Evolutionary conservation across 2,329 filamentous ascomycete genomes (phyloP).

Genomic region (Thermothelomyces thermophilus): DNA sequence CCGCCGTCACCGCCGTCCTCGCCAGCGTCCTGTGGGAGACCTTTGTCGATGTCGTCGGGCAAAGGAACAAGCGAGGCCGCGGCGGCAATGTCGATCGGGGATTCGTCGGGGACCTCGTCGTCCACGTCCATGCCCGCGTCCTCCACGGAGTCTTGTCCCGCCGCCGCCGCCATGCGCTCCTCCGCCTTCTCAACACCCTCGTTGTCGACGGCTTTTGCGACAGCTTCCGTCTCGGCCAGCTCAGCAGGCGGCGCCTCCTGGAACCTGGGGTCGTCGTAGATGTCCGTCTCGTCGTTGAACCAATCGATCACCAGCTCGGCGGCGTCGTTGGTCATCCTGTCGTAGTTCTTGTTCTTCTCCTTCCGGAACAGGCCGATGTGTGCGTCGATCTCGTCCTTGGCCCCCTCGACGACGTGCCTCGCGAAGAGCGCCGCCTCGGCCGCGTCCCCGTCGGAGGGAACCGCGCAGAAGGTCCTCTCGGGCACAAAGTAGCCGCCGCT

Average conservation of each 20-base stretch:
- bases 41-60: conserved; percentile 35
- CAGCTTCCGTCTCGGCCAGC: conserved; percentile 23
- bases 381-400: conserved; percentile 63
- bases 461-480: conserved; percentile 72
- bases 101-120: conserved; percentile 36
- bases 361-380: conserved; percentile 62
- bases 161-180: neutral
- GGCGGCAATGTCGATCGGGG: conserved; percentile 47
- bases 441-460: conserved; percentile 43
- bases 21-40: conserved; percentile 22
- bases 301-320: conserved; percentile 52
- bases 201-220: conserved; percentile 23
- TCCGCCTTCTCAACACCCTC: conserved; percentile 8
- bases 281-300: conserved; percentile 42
- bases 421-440: conserved; percentile 39
- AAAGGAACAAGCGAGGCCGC: conserved; percentile 45
- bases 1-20: conserved; percentile 18
- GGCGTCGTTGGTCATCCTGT: conserved; percentile 54
- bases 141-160: conserved; percentile 6
- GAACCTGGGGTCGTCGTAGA: conserved; percentile 38
- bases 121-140: conserved; percentile 20
- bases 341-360: conserved; percentile 56
- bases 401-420: conserved; percentile 55
- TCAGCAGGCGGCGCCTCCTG: conserved; percentile 22
- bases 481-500: conserved; percentile 53